Base-by-base conservation (phyloP, 805 yeast species). In the Spathaspora passalidarum region DNA sequence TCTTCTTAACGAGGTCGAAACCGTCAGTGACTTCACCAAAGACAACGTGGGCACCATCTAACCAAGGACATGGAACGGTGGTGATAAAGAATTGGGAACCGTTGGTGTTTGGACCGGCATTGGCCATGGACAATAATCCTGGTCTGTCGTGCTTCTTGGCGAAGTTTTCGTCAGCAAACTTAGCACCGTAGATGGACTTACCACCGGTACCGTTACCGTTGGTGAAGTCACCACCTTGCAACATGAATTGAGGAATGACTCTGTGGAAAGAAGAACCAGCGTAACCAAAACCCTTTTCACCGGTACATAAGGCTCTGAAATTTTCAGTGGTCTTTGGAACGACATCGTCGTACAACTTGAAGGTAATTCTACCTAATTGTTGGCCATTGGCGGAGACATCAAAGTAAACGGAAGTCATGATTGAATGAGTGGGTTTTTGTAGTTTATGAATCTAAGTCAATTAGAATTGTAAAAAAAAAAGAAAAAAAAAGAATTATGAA, bases 171-270 rank as follows among this genome's bases (percentile, higher is more conserved):
- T 81, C 84, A 32, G 76, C 72, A 56, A 81, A 80, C 54, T 79
- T 81, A 55, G 72, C 73, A 58, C 92, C 94, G 68, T 86, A 86
- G 69, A 86, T 86, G 40, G 90, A 84, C 69, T 82, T 83, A 67
- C 98, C 98, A 67, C 98, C 98, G 59, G 86, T 82, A 57, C 98
- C 97, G 68, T 87, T 84, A 69, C 88, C 85, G 72, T 67, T 62
- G 53, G 73, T 67, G 63, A 71, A 70, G 55, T 72, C 77, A 57
- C 77, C 77, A 61, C 79, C 97, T 79, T 91, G 98, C 66, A 92
- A 78, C 98, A 91, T 91, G 79, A 91, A 91, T 69, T 86, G 83
- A 55, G 97, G 97, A 63, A 90, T 90, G 55, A 91, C 96, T 78
- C 97, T 86, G 88, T 91, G 97, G 94, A 92, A 91, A 55, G 83